Conservation (phyloP, 441 rosid genomes). For the Syzygium malaccense region DNA sequence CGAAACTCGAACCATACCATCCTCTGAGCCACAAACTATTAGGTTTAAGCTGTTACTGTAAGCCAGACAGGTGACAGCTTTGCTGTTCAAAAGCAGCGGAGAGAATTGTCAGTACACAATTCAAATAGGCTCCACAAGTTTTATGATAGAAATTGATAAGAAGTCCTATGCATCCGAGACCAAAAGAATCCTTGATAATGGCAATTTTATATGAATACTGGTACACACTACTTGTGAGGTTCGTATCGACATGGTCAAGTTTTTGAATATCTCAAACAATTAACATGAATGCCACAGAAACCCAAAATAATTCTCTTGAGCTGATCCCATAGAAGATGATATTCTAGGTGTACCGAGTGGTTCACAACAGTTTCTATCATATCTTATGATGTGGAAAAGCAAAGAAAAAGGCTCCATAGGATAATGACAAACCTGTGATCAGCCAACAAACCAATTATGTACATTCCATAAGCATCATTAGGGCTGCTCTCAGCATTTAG, state of each 20-base stretch:
- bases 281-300: neutral
- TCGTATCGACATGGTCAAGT: neutral
- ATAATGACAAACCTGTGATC: constrained; percentile 48
- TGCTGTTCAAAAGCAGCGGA: constrained; percentile 31
- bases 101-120: neutral
- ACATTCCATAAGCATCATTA: constrained; percentile 31
- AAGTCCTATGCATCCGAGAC: neutral
- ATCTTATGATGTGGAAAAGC: neutral
- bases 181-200: neutral
- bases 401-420: neutral
- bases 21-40: constrained; percentile 77
- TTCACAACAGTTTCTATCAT: neutral
- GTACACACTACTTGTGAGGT: neutral
- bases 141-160: neutral
- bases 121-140: neutral
- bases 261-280: neutral
- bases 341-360: neutral
- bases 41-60: constrained; percentile 45
- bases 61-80: constrained; percentile 69
- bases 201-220: neutral
- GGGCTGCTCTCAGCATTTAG: constrained; percentile 52
- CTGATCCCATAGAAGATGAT: neutral
- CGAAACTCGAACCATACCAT: constrained; percentile 69
- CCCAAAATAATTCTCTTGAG: neutral
- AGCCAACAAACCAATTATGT: constrained; percentile 57